phyloP scores from a whole-genome alignment of 2,329 filamentous ascomycete species.

The Stachybotrys echinatus region DNA sequence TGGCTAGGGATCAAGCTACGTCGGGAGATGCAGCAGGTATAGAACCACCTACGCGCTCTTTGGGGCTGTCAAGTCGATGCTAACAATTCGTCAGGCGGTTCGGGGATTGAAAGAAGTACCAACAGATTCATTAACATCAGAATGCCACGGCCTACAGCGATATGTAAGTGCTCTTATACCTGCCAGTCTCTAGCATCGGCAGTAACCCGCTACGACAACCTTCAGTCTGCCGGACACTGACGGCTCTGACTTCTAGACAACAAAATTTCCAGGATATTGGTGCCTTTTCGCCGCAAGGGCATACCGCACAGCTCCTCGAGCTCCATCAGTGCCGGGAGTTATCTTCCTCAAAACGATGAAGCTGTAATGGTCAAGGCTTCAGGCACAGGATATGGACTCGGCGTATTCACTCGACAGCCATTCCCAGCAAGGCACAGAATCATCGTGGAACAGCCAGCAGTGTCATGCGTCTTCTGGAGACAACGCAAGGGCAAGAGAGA shows the following conservation, averaged over 20 bases:
- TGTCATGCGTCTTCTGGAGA: conserved; percentile 11
- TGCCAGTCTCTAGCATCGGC: neutral
- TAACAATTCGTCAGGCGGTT: neutral
- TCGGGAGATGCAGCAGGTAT: too few species aligned
- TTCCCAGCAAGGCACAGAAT: conserved; percentile 8
- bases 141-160: neutral
- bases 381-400: conserved; percentile 3
- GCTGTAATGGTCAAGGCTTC: conserved; percentile 9
- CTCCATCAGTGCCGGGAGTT: neutral
- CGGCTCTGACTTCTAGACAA: neutral
- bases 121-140: too few species aligned
- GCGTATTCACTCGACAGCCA: conserved; percentile 12
- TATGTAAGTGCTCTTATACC: neutral
- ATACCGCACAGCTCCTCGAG: neutral
- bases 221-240: neutral
- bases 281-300: neutral
- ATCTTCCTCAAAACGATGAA: conserved; percentile 6
- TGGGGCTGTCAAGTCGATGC: neutral
- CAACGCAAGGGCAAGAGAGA: conserved; percentile 2
- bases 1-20: neutral
- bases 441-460: conserved; percentile 10
- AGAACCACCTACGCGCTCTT: too few species aligned
- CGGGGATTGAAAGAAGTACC: neutral
- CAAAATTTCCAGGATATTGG: neutral
- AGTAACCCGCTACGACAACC: neutral